Base-by-base conservation (phyloP, 768 basidiomycete species). In the Xerocomellus amylosporus region DNA sequence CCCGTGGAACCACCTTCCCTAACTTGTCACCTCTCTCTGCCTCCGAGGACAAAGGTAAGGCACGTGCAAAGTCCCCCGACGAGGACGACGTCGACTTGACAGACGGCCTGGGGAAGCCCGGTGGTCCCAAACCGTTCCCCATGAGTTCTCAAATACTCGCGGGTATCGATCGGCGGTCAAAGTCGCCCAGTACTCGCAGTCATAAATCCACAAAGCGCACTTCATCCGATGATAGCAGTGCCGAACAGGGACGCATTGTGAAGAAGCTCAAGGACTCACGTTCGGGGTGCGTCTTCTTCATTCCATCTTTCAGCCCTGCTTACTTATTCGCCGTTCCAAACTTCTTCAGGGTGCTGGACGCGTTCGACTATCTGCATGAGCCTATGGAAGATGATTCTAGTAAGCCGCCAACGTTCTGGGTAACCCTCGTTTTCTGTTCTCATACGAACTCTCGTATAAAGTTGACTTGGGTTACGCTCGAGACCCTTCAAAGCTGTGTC, bases 401-500 rank as follows among this genome's bases (percentile, higher is more conserved):
- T 80, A 69, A 58, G 76, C 56, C 3, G 13, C 42, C 22, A 20
- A 37, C 31, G 17, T 50, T 51, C 15, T 48, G 33, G 8, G 28
- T 22, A 22, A 22, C 34, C 20, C 19, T 26, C 19, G 24, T 28
- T 13, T 45, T 33, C 26, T 31, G 15, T 54, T 28, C 54, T 50
- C 46, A 54, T 42, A 24, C 34, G 14, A 39, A 30, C 19, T 26
- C 28, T 22, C 24, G 43, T 49, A 24, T 55, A 49, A 55, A 87
- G 84, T 85, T 41, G 79, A 81, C 10, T 67, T 82, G 26, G 75
- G 77, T 34, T 73, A 79, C 3, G 59, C 67, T 19, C 71, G 76
- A 7, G 89, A 93, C 59, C 89, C 89, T 12, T 76, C 74, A 7
- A 84, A 76, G 2, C 71, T 92, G 3, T 93, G 91, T 64, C 90